phyloP scores from a whole-genome alignment of 768 basidiomycete species.

The Lepiota venenata region DNA sequence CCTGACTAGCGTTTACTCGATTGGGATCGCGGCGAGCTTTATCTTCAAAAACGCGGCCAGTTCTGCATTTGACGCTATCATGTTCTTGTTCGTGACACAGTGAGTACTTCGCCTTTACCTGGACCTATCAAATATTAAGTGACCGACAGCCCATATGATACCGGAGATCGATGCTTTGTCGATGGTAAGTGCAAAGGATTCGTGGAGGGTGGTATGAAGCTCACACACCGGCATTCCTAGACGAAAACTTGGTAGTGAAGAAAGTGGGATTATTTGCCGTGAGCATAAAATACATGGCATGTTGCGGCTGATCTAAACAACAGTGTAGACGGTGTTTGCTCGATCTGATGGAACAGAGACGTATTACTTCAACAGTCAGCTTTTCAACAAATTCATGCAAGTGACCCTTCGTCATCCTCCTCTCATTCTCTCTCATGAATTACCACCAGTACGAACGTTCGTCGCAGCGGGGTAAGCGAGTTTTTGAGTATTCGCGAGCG shows the following conservation, averaged over 20 bases:
- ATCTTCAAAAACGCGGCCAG: constrained; percentile 76
- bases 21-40: constrained; percentile 74
- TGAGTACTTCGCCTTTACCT: constrained; percentile 30
- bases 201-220: not conserved
- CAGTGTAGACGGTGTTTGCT: constrained; percentile 57
- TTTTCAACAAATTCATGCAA: constrained; percentile 74
- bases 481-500: not conserved
- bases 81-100: constrained; percentile 85
- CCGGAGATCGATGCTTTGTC: constrained; percentile 80
- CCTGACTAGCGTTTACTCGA: constrained; percentile 68
- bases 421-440: constrained; percentile 1
- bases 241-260: constrained; percentile 72
- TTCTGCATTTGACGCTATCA: constrained; percentile 73
- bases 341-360: constrained; percentile 75
- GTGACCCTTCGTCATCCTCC: constrained; percentile 15
- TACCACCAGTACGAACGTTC: constrained; percentile 56
- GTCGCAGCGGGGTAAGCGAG: constrained; percentile 58
- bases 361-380: constrained; percentile 78
- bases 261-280: constrained; percentile 79
- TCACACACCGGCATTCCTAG: constrained; percentile 22
- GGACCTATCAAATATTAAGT: constrained; percentile 7
- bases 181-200: constrained; percentile 36
- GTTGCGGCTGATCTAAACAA: not conserved
- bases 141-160: constrained; percentile 64
- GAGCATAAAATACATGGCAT: constrained; percentile 15